A percentile compares a stretch with the other conserved stretches of the same genome.
Conservation (phyloP, 129 eudicot genomes). For the Oenanthe sinensis region DNA sequence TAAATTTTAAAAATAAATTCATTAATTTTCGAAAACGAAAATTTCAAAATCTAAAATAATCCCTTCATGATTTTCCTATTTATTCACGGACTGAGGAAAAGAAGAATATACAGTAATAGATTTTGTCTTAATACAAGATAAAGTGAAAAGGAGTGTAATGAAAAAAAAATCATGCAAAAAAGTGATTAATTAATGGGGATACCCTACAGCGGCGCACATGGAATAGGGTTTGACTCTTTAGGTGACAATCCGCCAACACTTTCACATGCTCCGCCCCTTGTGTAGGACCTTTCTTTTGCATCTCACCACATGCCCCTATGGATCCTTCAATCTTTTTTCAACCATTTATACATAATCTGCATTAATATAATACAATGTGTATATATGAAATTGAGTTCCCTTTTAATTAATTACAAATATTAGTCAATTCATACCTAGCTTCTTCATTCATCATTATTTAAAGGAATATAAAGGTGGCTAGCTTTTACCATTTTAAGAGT, state of each 20-base stretch:
- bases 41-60: background rate
- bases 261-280: slow-evolving; percentile 39
- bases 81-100: background rate
- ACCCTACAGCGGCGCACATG: slow-evolving; percentile 61
- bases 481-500: too few species aligned
- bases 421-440: too few species aligned
- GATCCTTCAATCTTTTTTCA: background rate
- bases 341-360: background rate
- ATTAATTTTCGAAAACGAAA: background rate
- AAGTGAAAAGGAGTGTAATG: background rate
- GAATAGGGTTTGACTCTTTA: slow-evolving; percentile 51
- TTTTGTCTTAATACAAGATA: background rate
- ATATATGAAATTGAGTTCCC: too few species aligned
- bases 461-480: too few species aligned
- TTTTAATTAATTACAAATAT: too few species aligned
- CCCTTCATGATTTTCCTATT: background rate
- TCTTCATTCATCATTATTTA: too few species aligned
- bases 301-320: slow-evolving; percentile 36
- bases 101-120: background rate
- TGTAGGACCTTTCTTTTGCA: slow-evolving; percentile 17
- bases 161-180: background rate
- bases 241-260: slow-evolving; percentile 35
- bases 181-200: slow-evolving; percentile 17
- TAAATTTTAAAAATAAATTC: too few species aligned
- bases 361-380: background rate